Evolutionary conservation across 176 grass and related monocot species (phyloP), one percentile per base, ranked within the genome.

Genomic region (Eremochloa ophiuroides): DNA sequence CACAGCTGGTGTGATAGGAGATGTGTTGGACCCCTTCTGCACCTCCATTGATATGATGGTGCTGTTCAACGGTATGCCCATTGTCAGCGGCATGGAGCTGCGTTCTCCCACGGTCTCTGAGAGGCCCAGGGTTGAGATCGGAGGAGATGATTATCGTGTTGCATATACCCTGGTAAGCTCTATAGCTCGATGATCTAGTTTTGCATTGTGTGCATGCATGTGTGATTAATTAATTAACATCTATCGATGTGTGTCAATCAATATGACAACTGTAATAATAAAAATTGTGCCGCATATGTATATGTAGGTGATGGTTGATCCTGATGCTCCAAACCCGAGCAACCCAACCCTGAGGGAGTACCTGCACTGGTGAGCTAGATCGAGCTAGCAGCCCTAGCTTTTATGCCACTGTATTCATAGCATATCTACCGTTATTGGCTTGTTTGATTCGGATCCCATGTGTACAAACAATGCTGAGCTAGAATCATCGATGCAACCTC

Each of bases 221-320:
- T n/a, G n/a, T n/a, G n/a, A 34, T 34, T 34, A 34, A 34, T 34
- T 34, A 34, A 34, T n/a, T n/a, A n/a, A n/a, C n/a, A n/a, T n/a
- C n/a, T n/a, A n/a, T n/a, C n/a, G n/a, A n/a, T n/a, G n/a, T n/a
- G n/a, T n/a, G n/a, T n/a, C n/a, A n/a, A n/a, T n/a, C n/a, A n/a
- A n/a, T n/a, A n/a, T n/a, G n/a, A n/a, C n/a, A n/a, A n/a, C n/a
- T n/a, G n/a, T n/a, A n/a, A n/a, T n/a, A n/a, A n/a, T n/a, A n/a
- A n/a, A n/a, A 33, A 23, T 69, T 23, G n/a, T 69, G 25, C 37
- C 13, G 66, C 6, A 7, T 11, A 23, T 60, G n/a, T n/a, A n/a
- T n/a, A n/a, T n/a, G n/a, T n/a, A n/a, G n/a, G 63, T 98, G 59
- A 93, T 98, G 95, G 84, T 94, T 62, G 92, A 98, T 84, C 95